Conservation (phyloP, 148 eudicot genomes). For the Vaccinium corymbosum region DNA sequence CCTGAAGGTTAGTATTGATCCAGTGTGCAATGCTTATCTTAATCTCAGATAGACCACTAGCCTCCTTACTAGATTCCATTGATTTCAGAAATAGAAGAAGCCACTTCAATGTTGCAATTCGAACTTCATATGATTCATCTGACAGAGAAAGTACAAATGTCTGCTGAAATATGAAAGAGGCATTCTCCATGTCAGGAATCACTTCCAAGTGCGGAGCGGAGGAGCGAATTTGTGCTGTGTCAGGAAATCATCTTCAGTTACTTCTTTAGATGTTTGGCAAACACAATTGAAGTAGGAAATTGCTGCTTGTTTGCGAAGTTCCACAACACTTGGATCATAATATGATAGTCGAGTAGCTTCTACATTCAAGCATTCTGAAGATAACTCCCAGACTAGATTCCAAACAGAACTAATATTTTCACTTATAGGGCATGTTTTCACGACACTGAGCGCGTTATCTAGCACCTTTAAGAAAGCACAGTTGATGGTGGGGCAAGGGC, state of each 20-base stretch:
- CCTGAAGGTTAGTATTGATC: constrained; percentile 61
- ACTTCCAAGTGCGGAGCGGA: constrained; percentile 18
- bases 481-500: constrained; percentile 72
- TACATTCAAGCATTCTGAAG: constrained; percentile 61
- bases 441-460: constrained; percentile 76
- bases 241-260: constrained; percentile 37
- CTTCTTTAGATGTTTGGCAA: constrained; percentile 45
- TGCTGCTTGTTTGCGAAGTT: constrained; percentile 86
- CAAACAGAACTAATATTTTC: constrained; percentile 39
- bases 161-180: constrained; percentile 35
- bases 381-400: constrained; percentile 56
- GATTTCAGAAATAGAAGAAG: constrained; percentile 59
- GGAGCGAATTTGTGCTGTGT: constrained; percentile 21
- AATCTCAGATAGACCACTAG: constrained; percentile 23
- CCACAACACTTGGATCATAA: constrained; percentile 70
- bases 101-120: constrained; percentile 85
- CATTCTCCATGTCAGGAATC: constrained; percentile 30
- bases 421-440: constrained; percentile 45
- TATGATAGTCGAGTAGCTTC: constrained; percentile 35
- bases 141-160: constrained; percentile 53
- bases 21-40: constrained; percentile 34
- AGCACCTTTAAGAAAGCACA: constrained; percentile 57
- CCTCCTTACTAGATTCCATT: constrained; percentile 24
- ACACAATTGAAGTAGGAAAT: constrained; percentile 69
- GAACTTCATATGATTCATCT: constrained; percentile 88